These are phyloP conservation scores for Sporothrix dimorphospora DNA, from an alignment of 2,329 filamentous ascomycete species.

Conservation along the genomic window DNA sequence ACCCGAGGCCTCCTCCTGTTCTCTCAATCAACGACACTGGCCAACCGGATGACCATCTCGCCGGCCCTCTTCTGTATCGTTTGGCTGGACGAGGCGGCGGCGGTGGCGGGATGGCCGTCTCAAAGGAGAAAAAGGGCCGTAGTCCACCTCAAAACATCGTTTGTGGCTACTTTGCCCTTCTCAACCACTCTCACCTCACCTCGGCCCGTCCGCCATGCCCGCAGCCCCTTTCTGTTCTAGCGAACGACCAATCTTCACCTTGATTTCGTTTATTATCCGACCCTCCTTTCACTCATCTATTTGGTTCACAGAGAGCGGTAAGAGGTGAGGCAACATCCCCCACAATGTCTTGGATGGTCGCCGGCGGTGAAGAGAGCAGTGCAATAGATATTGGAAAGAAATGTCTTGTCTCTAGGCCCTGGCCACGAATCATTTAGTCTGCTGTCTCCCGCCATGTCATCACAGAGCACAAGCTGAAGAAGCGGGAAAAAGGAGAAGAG, in stretches of 20 bases:
- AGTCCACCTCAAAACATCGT: neutral
- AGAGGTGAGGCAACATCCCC: neutral
- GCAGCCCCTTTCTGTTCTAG: neutral
- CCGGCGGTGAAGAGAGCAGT: conserved; percentile 19
- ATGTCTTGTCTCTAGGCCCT: neutral
- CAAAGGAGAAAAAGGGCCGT: neutral
- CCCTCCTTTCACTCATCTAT: neutral
- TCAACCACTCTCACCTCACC: neutral
- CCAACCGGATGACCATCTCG: neutral
- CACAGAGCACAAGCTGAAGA: neutral
- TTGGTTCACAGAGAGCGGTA: neutral
- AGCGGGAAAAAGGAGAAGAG: neutral
- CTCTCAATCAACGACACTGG: neutral
- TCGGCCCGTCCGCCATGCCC: neutral
- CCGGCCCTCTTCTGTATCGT: neutral
- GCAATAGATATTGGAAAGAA: no score
- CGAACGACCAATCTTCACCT: neutral
- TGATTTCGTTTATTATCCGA: neutral
- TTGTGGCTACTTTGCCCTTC: neutral
- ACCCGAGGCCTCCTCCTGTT: neutral
- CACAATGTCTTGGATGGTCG: conserved; percentile 22
- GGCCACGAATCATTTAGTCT: no score
- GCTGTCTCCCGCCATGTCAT: no score
- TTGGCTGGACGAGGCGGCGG: neutral
- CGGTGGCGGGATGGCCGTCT: neutral